Evolutionary conservation across 768 basidiomycete species (phyloP), one percentile per base, ranked within the genome.

Genomic region (Sarcodon sp.): DNA sequence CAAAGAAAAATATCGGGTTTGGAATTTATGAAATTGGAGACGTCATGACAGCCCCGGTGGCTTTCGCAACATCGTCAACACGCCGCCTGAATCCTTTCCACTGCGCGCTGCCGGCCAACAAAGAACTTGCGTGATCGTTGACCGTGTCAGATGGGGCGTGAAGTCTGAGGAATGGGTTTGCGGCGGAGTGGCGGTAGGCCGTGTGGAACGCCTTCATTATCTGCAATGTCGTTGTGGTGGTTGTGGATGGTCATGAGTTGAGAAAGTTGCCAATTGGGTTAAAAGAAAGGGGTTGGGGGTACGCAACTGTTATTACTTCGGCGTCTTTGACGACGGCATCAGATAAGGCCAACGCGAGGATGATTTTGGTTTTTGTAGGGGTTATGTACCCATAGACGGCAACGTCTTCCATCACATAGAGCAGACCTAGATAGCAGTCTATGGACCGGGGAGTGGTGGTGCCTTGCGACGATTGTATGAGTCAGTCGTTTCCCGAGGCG

Each of bases 341-440:
- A 7, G 85, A 79, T 53, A 92, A 65, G 7, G 86, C 80, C 45
- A 93, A 64, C 0, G 82, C 83, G 46, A 93, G 59, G 49, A 94
- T 74, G 56, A 94, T 89, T 69, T 91, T 92, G 57, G 91, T 73
- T 59, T 84, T 87, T 51, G 88, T 68, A 10, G 90, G 87, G 8
- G 88, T 91, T 45, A 91, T 77, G 64, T 90, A 94, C 36, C 90
- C 91, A 62, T 93, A 93, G 35, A 90, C 87, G 2, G 87, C 89
- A 45, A 88, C 83, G 55, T 93, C 90, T 64, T 94, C 91, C 72
- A 93, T 83, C n/a, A 83, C 75, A 61, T 88, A 90, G 21, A 94
- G 65, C 48, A 93, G 69, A 5, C 89, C 90, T 35, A 91, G 72
- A 59, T 92, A 94, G 59, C 83, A 82, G 33, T 93, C 89, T 4